Evolutionary conservation across 2,329 filamentous ascomycete species (phyloP).

Genomic region (Rugonectria rugulosa): DNA sequence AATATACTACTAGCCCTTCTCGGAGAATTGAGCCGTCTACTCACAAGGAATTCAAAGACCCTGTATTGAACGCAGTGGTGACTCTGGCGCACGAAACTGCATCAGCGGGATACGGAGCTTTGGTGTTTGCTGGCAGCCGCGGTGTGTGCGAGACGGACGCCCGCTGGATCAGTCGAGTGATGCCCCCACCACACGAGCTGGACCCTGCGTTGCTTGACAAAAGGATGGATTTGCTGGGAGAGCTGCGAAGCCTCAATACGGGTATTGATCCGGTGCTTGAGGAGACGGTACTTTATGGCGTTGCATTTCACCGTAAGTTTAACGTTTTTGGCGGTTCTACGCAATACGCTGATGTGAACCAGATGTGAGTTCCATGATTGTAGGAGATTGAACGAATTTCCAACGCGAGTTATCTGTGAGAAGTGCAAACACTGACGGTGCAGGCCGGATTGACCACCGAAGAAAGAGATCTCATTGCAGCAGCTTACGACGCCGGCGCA

Average conservation of each 20-base stretch:
- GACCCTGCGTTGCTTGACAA: constrained; percentile 60
- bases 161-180: constrained; percentile 70
- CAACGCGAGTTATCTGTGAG: no score
- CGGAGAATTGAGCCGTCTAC: constrained; percentile 62
- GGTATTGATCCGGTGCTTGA: constrained; percentile 72
- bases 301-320: constrained; percentile 73
- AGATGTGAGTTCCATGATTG: constrained; percentile 47
- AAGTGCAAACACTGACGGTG: no score
- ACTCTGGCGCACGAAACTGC: constrained; percentile 74
- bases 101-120: constrained; percentile 70
- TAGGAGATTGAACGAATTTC: not conserved
- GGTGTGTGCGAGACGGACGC: constrained; percentile 73
- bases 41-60: constrained; percentile 68
- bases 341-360: constrained; percentile 13
- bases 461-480: constrained; percentile 75
- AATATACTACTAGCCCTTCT: constrained; percentile 46
- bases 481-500: constrained; percentile 72
- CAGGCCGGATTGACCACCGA: constrained; percentile 75
- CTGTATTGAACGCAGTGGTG: constrained; percentile 74
- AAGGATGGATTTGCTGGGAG: constrained; percentile 69
- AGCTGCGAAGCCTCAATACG: constrained; percentile 70
- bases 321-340: not conserved
- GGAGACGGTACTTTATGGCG: constrained; percentile 70
- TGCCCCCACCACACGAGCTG: constrained; percentile 61
- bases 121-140: constrained; percentile 78